Percentiles rank a stretch among this genome's conserved stretches.
phyloP scores from a whole-genome alignment of 2,329 filamentous ascomycete species.

The Paramyrothecium roridum region DNA sequence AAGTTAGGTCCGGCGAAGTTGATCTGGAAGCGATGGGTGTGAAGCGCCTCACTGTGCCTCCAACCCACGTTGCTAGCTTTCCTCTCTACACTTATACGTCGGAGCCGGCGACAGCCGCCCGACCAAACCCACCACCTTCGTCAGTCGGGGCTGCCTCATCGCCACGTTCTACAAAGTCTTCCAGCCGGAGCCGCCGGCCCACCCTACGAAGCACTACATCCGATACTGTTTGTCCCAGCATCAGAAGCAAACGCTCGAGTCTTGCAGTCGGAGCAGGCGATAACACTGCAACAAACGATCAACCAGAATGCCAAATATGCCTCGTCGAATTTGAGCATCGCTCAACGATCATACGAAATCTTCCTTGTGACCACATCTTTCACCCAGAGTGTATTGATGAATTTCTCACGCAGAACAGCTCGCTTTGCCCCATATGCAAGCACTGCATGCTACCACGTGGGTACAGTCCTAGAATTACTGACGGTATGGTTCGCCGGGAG shows the following conservation, averaged over 20 bases:
- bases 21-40: slow-evolving; percentile 85
- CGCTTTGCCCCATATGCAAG: slow-evolving; percentile 89
- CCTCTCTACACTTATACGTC: slow-evolving; percentile 75
- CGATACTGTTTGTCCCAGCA: slow-evolving; percentile 17
- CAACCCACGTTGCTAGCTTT: slow-evolving; percentile 66
- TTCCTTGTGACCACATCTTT: slow-evolving; percentile 90
- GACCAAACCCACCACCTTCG: slow-evolving; percentile 30
- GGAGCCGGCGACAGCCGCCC: slow-evolving; percentile 38
- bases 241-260: slow-evolving; percentile 35
- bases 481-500: slow-evolving; percentile 82
- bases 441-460: slow-evolving; percentile 70
- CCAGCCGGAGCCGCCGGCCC: slow-evolving; percentile 23
- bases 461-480: slow-evolving; percentile 70
- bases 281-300: slow-evolving; percentile 56
- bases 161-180: slow-evolving; percentile 23
- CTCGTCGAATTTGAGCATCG: slow-evolving; percentile 73
- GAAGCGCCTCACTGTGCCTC: slow-evolving; percentile 75
- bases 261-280: slow-evolving; percentile 26
- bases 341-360: slow-evolving; percentile 72
- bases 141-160: slow-evolving; percentile 22
- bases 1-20: slow-evolving; percentile 75
- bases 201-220: slow-evolving; percentile 24
- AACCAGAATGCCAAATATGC: slow-evolving; percentile 88
- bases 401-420: slow-evolving; percentile 75
- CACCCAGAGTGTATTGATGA: slow-evolving; percentile 89